A percentile compares a stretch with the other conserved stretches of the same genome.
Conservation (phyloP, 1,284 basidiomycete species). For the Sutorius eximius region DNA sequence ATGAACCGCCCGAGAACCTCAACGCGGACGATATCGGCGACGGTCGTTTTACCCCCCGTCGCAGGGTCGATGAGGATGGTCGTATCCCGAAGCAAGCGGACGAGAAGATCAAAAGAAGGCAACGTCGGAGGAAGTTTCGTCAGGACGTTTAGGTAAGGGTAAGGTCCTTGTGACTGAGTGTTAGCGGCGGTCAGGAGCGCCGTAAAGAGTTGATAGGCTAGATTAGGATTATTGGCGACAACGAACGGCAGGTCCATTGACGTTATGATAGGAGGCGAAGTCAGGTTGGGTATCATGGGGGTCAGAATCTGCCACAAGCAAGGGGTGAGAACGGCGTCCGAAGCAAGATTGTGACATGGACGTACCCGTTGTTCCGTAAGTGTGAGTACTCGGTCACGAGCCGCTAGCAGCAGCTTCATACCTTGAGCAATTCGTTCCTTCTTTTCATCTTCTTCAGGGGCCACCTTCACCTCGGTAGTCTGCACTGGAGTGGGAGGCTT, state of each 20-base stretch:
- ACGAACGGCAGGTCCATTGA: conserved; percentile 65
- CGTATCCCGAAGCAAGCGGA: conserved; percentile 60
- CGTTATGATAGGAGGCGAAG: conserved; percentile 60
- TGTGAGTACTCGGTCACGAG: conserved; percentile 66
- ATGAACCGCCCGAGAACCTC: conserved; percentile 71
- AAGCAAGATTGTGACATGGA: conserved; percentile 16
- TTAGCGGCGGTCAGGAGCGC: conserved; percentile 48
- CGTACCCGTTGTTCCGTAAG: conserved; percentile 69
- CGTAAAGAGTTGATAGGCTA: conserved; percentile 64
- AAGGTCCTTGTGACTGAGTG: conserved; percentile 39
- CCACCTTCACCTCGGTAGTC: conserved; percentile 22
- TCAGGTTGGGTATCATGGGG: conserved; percentile 45
- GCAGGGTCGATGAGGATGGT: conserved; percentile 42
- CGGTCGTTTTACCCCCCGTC: conserved; percentile 50
- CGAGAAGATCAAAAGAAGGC: conserved; percentile 71
- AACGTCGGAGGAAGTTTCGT: conserved; percentile 54
- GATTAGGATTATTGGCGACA: conserved; percentile 62
- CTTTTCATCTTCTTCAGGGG: conserved; percentile 39
- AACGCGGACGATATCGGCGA: conserved; percentile 59
- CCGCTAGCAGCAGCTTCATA: conserved; percentile 63
- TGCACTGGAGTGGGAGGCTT: conserved; percentile 29
- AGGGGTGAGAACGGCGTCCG: background rate
- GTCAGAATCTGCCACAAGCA: conserved; percentile 33
- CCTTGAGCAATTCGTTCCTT: conserved; percentile 47
- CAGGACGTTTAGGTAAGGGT: conserved; percentile 57